Conservation (phyloP, 805 yeast genomes). For the Candida dajiaensis region DNA sequence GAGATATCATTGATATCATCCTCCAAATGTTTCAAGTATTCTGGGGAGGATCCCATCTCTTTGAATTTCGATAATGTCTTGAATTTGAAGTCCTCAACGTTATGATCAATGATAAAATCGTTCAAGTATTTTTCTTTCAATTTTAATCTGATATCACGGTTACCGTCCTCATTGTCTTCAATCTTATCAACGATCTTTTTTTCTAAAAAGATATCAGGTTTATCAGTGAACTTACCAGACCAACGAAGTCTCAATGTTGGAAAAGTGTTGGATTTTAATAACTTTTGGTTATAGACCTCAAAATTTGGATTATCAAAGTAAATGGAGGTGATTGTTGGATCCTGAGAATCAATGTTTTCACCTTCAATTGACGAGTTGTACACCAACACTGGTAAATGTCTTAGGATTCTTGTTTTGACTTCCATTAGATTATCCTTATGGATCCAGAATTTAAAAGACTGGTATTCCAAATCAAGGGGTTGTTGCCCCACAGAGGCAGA, state of each 20-base stretch:
- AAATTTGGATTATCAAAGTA: slow-evolving; percentile 83
- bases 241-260: slow-evolving; percentile 84
- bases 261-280: slow-evolving; percentile 59
- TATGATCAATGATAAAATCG: slow-evolving; percentile 56
- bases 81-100: slow-evolving; percentile 36
- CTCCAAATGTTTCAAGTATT: slow-evolving; percentile 45
- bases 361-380: slow-evolving; percentile 45
- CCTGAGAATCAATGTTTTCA: slow-evolving; percentile 38
- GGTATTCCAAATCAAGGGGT: slow-evolving; percentile 30
- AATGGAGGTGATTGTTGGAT: slow-evolving; percentile 79
- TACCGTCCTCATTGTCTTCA: slow-evolving; percentile 35
- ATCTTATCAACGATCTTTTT: slow-evolving; percentile 63
- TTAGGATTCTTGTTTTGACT: slow-evolving; percentile 88
- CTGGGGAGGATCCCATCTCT: slow-evolving; percentile 51
- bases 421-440: slow-evolving; percentile 98
- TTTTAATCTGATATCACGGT: slow-evolving; percentile 58
- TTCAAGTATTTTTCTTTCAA: slow-evolving; percentile 80
- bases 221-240: slow-evolving; percentile 77
- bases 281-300: slow-evolving; percentile 79
- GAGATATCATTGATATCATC: slow-evolving; percentile 56
- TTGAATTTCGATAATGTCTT: slow-evolving; percentile 55
- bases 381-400: slow-evolving; percentile 88
- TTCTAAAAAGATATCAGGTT: slow-evolving; percentile 77
- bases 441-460: slow-evolving; percentile 88
- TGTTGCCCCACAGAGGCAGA: slow-evolving; percentile 6